A percentile compares a stretch with the other conserved stretches of the same genome.
phyloP scores from a whole-genome alignment of 768 basidiomycete species.

The Rhizopogon vesiculosus region DNA sequence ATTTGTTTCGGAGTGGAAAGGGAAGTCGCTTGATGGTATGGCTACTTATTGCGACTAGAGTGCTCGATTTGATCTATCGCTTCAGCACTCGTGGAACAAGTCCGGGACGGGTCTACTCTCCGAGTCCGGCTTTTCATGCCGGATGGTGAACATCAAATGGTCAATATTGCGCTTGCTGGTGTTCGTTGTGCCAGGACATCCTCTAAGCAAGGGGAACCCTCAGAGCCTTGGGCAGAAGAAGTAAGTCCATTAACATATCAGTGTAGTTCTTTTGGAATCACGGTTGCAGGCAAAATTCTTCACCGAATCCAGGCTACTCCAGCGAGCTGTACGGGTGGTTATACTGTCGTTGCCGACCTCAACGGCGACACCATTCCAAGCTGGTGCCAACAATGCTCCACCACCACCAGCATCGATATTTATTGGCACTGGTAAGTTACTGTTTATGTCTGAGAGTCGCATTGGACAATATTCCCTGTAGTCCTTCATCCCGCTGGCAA shows the following conservation, averaged over 20 bases:
- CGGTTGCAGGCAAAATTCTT: conserved; percentile 80
- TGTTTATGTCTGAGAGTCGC: neutral
- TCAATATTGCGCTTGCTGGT: conserved; percentile 82
- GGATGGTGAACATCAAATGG: conserved; percentile 84
- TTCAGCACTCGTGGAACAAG: conserved; percentile 88
- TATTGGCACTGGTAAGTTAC: conserved; percentile 71
- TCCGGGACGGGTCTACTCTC: conserved; percentile 88
- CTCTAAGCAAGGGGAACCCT: conserved; percentile 67
- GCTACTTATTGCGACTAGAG: conserved; percentile 1
- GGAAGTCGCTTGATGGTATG: conserved; percentile 81
- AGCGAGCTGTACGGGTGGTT: conserved; percentile 70
- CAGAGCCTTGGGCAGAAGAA: conserved; percentile 89
- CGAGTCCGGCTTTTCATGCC: conserved; percentile 87
- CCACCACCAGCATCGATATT: conserved; percentile 77
- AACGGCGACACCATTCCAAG: conserved; percentile 77
- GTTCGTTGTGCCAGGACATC: conserved; percentile 71
- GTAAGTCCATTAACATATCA: conserved; percentile 35
- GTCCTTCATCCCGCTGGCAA: conserved; percentile 92
- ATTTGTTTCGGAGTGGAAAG: conserved; percentile 90
- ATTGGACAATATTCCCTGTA: conserved; percentile 18
- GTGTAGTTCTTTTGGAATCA: conserved; percentile 1
- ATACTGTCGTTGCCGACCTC: conserved; percentile 79
- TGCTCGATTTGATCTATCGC: neutral
- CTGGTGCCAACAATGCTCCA: conserved; percentile 40
- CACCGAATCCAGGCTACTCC: conserved; percentile 83